Evolutionary conservation across 176 grass and related monocot genomes (phyloP), one percentile per base, ranked within the genome.

Genomic region (Themeda triandra): DNA sequence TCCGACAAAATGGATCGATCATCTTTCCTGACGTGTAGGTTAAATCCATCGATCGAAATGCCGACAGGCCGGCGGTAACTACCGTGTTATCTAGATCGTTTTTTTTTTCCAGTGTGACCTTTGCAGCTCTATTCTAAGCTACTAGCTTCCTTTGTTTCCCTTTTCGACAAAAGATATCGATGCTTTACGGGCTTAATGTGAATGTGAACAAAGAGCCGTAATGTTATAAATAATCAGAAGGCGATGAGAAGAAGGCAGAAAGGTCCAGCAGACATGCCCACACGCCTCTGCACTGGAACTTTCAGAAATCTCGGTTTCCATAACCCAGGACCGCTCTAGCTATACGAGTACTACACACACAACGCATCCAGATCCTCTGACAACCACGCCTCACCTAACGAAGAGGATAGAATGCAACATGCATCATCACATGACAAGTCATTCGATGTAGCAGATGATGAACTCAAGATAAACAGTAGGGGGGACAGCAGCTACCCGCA

Each of bases 391-490:
- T 69, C 63, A 85, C 79, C 77, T 71, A 90, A 87, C 27, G 29
- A 76, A 48, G 56, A 36, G 67, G 77, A 51, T 10, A 79, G n/a
- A n/a, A n/a, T n/a, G n/a, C n/a, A n/a, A n/a, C n/a, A 59, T 35
- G 37, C 84, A 78, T 85, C 84, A 69, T 85, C 87, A 78, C 84
- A 60, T 81, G 27, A 63, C 70, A 87, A 64, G 77, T 86, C 83
- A 71, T 86, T 82, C 71, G 31, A 77, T 72, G 69, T 4, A 45
- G 7, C 33, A 75, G 35, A 49, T 77, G 35, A 46, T 79, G 75
- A 46, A 36, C 54, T 84, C 51, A 29, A 56, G 21, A 45, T 53
- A 64, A 18, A 54, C 59, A 37, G 48, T 19, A 51, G 6, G 49
- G 45, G 15, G 42, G 39, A 33, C 13, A 70, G 44, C 62, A 39